These are phyloP conservation scores for Rhizophagus clarus DNA, from an alignment of 192 early-diverging fungal species.

Conservation along the genomic window DNA sequence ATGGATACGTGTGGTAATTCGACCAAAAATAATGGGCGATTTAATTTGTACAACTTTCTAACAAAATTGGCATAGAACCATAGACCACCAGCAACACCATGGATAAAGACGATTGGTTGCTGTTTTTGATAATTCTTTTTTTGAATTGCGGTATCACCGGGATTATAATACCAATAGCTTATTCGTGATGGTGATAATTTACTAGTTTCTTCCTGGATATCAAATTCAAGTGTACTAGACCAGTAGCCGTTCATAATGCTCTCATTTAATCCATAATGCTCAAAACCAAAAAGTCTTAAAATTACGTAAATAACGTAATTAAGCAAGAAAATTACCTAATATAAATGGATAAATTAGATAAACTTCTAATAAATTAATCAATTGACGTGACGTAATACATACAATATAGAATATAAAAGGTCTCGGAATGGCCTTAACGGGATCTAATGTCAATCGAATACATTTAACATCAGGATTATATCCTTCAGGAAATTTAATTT, in stretches of 20 bases:
- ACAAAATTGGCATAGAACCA: slow-evolving; percentile 58
- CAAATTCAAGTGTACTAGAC: slow-evolving; percentile 27
- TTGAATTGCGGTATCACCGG: background rate
- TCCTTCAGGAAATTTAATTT: slow-evolving; percentile 44
- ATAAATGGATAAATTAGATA: background rate
- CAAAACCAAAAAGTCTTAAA: slow-evolving; percentile 23
- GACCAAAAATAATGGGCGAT: slow-evolving; percentile 52
- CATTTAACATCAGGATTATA: slow-evolving; percentile 50
- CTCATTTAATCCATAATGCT: slow-evolving; percentile 8
- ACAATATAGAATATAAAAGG: slow-evolving; percentile 59
- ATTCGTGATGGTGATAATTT: slow-evolving; percentile 19
- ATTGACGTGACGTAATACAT: slow-evolving; percentile 29
- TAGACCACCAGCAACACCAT: slow-evolving; percentile 72
- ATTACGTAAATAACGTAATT: background rate
- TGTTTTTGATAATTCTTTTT: slow-evolving; percentile 35
- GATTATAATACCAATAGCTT: slow-evolving; percentile 47
- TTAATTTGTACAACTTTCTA: slow-evolving; percentile 42
- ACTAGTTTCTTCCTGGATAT: slow-evolving; percentile 7
- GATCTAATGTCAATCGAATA: slow-evolving; percentile 58
- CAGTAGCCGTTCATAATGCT: slow-evolving; percentile 21
- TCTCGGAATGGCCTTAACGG: slow-evolving; percentile 55
- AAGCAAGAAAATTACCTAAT: background rate
- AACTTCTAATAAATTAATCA: background rate
- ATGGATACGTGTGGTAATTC: slow-evolving; percentile 70
- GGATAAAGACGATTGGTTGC: slow-evolving; percentile 66